These are phyloP conservation scores for Lasiosphaeris hirsuta DNA, from an alignment of 495 filamentous ascomycete genomes.

Conservation along the genomic window DNA sequence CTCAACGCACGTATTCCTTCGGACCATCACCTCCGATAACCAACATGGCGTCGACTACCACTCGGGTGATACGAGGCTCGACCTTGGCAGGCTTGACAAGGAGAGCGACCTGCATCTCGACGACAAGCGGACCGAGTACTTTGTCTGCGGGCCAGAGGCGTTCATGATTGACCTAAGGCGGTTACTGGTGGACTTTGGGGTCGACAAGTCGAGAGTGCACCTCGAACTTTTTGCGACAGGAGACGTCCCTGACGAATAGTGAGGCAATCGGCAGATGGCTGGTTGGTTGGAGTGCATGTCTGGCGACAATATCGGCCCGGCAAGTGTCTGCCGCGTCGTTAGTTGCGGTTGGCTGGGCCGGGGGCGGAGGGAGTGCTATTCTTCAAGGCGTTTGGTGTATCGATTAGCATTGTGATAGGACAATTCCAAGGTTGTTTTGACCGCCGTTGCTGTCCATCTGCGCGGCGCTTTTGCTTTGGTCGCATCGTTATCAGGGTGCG, in stretches of 20 bases:
- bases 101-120: conserved; percentile 53
- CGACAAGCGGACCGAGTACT: conserved; percentile 56
- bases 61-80: conserved; percentile 48
- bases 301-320: no score
- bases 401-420: no score
- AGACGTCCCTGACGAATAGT: conserved; percentile 26
- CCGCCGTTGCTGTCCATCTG: no score
- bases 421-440: no score
- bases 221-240: conserved; percentile 70
- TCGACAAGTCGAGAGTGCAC: conserved; percentile 52
- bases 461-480: no score
- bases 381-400: no score
- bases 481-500: no score
- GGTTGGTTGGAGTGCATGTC: neutral
- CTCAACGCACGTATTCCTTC: conserved; percentile 40
- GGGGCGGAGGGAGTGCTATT: no score
- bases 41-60: conserved; percentile 53
- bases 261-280: neutral
- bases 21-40: conserved; percentile 41
- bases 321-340: neutral
- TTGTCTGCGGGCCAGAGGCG: conserved; percentile 60
- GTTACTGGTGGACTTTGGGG: conserved; percentile 49
- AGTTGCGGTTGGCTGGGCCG: no score
- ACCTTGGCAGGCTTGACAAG: conserved; percentile 48
- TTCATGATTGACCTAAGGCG: conserved; percentile 62